phyloP scores from a whole-genome alignment of 2,329 filamentous ascomycete species.

The Stachybotrys echinatus region DNA sequence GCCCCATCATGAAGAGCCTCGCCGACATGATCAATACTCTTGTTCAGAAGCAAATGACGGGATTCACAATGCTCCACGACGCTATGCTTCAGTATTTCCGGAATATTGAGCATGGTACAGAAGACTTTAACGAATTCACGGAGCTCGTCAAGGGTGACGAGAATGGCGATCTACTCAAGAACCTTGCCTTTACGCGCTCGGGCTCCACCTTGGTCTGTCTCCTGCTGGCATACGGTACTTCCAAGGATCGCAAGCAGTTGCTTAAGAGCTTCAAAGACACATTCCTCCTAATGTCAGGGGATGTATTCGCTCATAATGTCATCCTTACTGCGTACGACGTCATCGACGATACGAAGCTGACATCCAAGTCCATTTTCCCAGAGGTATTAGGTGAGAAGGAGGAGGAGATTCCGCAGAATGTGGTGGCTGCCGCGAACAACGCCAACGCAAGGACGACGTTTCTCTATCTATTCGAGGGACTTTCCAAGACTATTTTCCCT shows the following conservation, averaged over 20 bases:
- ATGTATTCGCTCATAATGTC: conserved; percentile 72
- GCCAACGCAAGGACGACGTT: conserved; percentile 61
- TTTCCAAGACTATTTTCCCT: conserved; percentile 57
- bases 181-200: conserved; percentile 90
- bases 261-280: conserved; percentile 88
- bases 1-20: conserved; percentile 79
- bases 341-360: conserved; percentile 89
- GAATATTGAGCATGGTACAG: conserved; percentile 68
- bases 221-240: conserved; percentile 74
- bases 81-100: conserved; percentile 97
- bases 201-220: conserved; percentile 79
- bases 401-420: conserved; percentile 56
- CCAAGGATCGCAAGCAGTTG: conserved; percentile 89
- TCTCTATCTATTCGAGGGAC: conserved; percentile 73
- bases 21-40: conserved; percentile 85
- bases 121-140: conserved; percentile 81
- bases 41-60: conserved; percentile 93
- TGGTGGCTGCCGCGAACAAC: conserved; percentile 61
- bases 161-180: conserved; percentile 84
- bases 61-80: conserved; percentile 96
- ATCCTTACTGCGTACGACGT: conserved; percentile 85
- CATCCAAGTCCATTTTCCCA: conserved; percentile 77
- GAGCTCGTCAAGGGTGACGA: conserved; percentile 91
- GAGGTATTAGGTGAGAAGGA: conserved; percentile 75
- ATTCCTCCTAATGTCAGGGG: conserved; percentile 77